Percentiles rank a stretch among this genome's conserved stretches.
Conservation (phyloP, 139 green algal species). For the Chlorella vulgaris region DNA sequence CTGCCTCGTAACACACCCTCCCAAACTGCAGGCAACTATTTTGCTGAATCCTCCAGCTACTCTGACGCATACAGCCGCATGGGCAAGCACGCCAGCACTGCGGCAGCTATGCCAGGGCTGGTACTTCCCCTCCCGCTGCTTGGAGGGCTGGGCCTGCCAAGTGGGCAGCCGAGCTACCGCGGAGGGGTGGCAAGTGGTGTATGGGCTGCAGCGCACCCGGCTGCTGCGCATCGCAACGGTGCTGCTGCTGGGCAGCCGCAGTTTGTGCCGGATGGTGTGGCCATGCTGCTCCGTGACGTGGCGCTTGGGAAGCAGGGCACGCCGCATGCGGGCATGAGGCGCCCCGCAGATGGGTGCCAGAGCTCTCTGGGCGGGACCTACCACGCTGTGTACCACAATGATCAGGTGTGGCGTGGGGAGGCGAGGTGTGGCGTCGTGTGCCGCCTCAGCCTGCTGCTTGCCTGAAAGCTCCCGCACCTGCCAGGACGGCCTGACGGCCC, state of each 20-base stretch:
- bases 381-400: neutral
- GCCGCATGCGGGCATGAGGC: neutral
- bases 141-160: neutral
- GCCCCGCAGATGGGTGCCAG: neutral
- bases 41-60: neutral
- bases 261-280: neutral
- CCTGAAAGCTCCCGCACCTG: too few relatives aligned
- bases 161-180: neutral
- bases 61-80: neutral
- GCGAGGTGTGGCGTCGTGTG: too few relatives aligned
- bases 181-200: too few relatives aligned
- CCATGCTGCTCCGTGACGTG: conserved; percentile 6
- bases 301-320: neutral
- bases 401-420: neutral
- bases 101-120: neutral
- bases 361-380: neutral
- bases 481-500: too few relatives aligned
- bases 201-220: too few relatives aligned
- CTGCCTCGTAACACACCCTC: neutral
- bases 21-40: neutral
- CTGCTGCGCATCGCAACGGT: neutral
- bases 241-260: neutral
- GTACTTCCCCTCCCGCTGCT: neutral
- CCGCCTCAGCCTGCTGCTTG: too few relatives aligned
- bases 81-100: neutral